phyloP scores from a whole-genome alignment of 2,329 filamentous ascomycete genomes.

The Lachnellula occidentalis region DNA sequence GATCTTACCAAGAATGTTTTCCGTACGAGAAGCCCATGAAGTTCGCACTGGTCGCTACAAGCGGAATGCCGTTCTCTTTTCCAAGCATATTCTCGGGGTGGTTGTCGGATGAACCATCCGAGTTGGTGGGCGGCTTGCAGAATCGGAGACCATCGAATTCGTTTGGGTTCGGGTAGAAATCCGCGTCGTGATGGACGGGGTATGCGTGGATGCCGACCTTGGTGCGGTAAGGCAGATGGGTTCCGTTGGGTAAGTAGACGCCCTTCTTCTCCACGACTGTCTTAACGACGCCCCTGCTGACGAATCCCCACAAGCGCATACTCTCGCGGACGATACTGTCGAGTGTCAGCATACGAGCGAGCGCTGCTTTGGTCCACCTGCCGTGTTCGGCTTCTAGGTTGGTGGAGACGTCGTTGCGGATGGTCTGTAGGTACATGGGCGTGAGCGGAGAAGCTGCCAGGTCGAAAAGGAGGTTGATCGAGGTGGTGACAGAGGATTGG shows the following conservation, averaged over 20 bases:
- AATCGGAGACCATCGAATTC: slow-evolving; percentile 20
- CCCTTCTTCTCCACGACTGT: slow-evolving; percentile 36
- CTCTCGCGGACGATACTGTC: slow-evolving; percentile 42
- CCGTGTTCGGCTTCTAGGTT: slow-evolving; percentile 27
- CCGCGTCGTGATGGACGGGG: slow-evolving; percentile 20
- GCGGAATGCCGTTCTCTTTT: slow-evolving; percentile 17
- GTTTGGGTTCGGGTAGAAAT: slow-evolving; percentile 12
- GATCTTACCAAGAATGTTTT: slow-evolving; percentile 27
- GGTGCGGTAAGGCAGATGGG: slow-evolving; percentile 30
- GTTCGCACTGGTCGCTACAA: slow-evolving; percentile 23
- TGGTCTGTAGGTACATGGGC: slow-evolving; percentile 33
- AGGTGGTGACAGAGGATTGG: slow-evolving; percentile 36
- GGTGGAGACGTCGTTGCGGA: slow-evolving; percentile 35
- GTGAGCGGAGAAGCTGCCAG: slow-evolving; percentile 34
- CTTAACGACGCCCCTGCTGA: slow-evolving; percentile 24
- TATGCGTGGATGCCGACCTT: slow-evolving; percentile 31
- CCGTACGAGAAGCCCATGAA: slow-evolving; percentile 30
- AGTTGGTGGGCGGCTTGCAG: neutral
- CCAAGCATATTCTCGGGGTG: slow-evolving; percentile 4
- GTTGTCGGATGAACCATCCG: neutral
- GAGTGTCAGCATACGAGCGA: slow-evolving; percentile 34
- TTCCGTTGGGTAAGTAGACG: slow-evolving; percentile 37
- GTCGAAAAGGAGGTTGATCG: slow-evolving; percentile 37
- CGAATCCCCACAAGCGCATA: slow-evolving; percentile 33
- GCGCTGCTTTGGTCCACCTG: slow-evolving; percentile 37